Conservation (phyloP, 306 rosid species). For the Inga laurina region DNA sequence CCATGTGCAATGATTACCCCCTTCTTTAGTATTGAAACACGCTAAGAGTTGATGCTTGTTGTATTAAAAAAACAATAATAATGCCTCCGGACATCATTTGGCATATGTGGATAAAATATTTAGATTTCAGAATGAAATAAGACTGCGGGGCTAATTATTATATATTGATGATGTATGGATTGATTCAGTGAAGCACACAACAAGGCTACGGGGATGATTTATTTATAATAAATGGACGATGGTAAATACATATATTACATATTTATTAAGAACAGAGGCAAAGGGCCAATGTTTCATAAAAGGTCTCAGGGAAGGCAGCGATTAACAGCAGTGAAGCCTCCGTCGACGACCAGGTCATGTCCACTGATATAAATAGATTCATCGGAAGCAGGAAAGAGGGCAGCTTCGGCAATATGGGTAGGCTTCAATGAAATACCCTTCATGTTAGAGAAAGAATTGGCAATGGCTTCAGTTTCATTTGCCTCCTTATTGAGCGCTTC, state of each 20-base stretch:
- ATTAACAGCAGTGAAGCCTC: neutral
- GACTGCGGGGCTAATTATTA: neutral
- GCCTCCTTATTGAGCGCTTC: constrained; percentile 23
- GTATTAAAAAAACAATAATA: neutral
- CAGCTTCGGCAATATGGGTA: neutral
- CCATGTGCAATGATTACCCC: too few relatives aligned
- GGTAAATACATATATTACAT: neutral
- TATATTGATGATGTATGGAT: neutral
- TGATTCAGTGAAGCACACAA: neutral
- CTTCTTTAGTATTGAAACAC: too few relatives aligned
- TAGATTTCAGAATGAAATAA: neutral
- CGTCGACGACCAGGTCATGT: neutral
- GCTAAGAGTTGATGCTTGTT: too few relatives aligned
- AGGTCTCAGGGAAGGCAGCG: neutral
- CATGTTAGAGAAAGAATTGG: neutral
- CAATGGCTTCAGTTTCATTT: neutral
- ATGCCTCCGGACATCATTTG: neutral
- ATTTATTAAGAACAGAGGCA: neutral
- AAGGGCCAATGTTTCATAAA: neutral
- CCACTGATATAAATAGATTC: constrained; percentile 4
- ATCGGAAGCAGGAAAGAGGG: neutral
- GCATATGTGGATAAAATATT: neutral
- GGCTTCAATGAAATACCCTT: neutral
- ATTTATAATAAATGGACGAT: too few relatives aligned
- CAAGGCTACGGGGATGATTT: neutral